These are phyloP conservation scores for Colletotrichum sp. DNA, from an alignment of 2,329 filamentous ascomycete species.

Conservation along the genomic window DNA sequence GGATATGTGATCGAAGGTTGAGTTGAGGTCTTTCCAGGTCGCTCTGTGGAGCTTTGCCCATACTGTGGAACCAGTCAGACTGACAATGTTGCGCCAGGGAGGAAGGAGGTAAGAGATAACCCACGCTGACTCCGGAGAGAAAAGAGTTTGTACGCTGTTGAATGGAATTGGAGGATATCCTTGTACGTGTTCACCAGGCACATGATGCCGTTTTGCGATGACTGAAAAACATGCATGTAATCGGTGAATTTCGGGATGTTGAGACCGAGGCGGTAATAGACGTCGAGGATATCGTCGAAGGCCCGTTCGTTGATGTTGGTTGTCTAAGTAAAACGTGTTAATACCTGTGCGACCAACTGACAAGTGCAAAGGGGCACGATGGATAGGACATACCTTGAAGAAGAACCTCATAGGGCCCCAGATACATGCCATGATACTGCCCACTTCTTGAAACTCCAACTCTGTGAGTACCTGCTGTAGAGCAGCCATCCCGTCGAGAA, in stretches of 20 bases:
- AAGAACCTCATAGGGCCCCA: conserved; percentile 34
- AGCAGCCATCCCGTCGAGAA: conserved; percentile 25
- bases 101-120: not conserved
- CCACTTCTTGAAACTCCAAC: not conserved
- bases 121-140: conserved; percentile 3
- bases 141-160: not conserved
- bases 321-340: not conserved
- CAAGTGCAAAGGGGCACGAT: fast-evolving
- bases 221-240: not conserved
- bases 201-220: not conserved
- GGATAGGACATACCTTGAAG: conserved; percentile 14
- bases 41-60: conserved; percentile 10
- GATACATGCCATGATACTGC: conserved; percentile 27
- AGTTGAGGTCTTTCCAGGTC: conserved; percentile 4
- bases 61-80: not conserved
- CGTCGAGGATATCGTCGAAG: conserved; percentile 20
- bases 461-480: conserved; percentile 14
- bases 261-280: conserved; percentile 7
- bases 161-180: conserved; percentile 7
- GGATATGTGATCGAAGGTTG: not conserved
- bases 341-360: not conserved
- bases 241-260: not conserved
- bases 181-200: conserved; percentile 11
- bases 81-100: not conserved
- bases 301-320: conserved; percentile 9